A percentile compares a stretch with the other conserved stretches of the same genome.
phyloP scores from a whole-genome alignment of 805 yeast genomes.

The Dipodascopsis uninucleata region DNA sequence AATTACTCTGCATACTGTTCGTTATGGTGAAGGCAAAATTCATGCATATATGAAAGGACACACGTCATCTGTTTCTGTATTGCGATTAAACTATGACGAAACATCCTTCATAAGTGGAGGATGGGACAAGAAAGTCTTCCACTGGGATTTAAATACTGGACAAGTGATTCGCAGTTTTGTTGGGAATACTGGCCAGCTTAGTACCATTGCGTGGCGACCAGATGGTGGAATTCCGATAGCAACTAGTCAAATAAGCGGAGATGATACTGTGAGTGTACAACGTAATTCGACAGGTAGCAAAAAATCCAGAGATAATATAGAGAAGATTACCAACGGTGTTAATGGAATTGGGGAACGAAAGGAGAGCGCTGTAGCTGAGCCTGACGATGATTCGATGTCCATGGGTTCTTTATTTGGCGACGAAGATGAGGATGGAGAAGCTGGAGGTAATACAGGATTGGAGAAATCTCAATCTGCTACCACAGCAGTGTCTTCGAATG shows the following conservation, averaged over 20 bases:
- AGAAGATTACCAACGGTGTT: no score
- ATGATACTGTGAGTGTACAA: conserved; percentile 1
- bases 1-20: conserved; percentile 73
- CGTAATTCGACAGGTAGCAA: background rate
- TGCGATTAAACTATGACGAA: conserved; percentile 61
- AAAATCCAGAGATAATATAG: background rate
- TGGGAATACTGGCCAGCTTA: conserved; percentile 72
- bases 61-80: conserved; percentile 67
- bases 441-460: no score
- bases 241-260: background rate
- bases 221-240: conserved; percentile 20
- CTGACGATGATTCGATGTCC: conserved; percentile 26
- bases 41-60: conserved; percentile 76
- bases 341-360: no score
- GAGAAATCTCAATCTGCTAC: no score
- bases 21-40: conserved; percentile 77
- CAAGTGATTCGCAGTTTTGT: conserved; percentile 45
- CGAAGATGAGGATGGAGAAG: conserved; percentile 46
- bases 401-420: conserved; percentile 59
- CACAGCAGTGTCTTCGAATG: no score
- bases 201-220: conserved; percentile 60
- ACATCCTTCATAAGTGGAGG: conserved; percentile 70
- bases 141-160: conserved; percentile 87
- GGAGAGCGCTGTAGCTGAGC: no score
- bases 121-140: conserved; percentile 79